Evolutionary conservation across 352 stramenopile genomes (phyloP).

Genomic region (Phytophthora crassamura): DNA sequence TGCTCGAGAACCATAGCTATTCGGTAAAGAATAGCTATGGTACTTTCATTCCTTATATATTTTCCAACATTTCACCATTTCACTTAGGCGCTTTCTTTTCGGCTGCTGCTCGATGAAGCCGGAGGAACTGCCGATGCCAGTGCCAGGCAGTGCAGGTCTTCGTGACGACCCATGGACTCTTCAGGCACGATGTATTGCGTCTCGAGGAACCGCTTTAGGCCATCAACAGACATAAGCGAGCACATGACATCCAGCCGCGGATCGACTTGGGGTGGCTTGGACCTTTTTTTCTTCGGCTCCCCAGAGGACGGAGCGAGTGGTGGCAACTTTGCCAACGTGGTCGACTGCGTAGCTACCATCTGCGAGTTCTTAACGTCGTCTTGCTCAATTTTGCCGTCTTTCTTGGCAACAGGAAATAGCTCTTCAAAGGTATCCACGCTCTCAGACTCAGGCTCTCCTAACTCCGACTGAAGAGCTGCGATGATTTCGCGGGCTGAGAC

Average conservation of each 20-base stretch:
- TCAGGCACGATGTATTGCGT: constrained; percentile 59
- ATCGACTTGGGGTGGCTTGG: constrained; percentile 29
- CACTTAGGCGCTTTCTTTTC: constrained; percentile 10
- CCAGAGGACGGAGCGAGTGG: constrained; percentile 16
- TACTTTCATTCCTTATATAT: constrained; percentile 6
- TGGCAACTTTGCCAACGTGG: constrained; percentile 15
- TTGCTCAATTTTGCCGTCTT: constrained; percentile 8
- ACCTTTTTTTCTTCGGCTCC: constrained; percentile 23
- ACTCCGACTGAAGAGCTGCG: constrained; percentile 49
- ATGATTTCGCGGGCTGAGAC: constrained; percentile 70
- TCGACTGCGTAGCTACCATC: constrained; percentile 7
- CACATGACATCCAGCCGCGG: constrained; percentile 79
- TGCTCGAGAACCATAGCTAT: background rate
- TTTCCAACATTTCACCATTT: constrained; percentile 1
- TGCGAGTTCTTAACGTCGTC: constrained; percentile 10
- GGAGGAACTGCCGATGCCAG: constrained; percentile 41
- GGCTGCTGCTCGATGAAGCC: constrained; percentile 14
- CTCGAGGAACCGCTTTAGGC: constrained; percentile 68
- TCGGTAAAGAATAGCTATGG: no score
- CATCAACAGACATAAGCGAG: constrained; percentile 75
- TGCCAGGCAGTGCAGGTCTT: constrained; percentile 66
- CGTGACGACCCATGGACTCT: constrained; percentile 41
- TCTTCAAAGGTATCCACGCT: constrained; percentile 17
- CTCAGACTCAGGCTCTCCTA: constrained; percentile 32
- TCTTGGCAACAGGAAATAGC: constrained; percentile 33